Base-by-base conservation (phyloP, 805 yeast genomes). In the Candida succiphila region DNA sequence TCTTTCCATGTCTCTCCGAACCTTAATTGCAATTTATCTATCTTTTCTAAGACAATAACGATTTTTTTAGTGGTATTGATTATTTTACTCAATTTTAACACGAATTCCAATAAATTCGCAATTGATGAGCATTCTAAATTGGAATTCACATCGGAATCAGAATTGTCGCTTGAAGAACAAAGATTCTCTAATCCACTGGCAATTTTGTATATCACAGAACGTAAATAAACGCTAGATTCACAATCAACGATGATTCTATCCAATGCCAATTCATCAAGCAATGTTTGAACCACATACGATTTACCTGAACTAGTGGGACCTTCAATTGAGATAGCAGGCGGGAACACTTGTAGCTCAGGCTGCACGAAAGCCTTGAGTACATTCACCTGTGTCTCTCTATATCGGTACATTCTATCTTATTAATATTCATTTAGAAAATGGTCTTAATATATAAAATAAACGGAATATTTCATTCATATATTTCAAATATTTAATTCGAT, bases 291-390 rank as follows among this genome's bases (percentile, higher is more conserved):
- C 1, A 63, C 56, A 34, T 50, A 52, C 2, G 74, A 51, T 42
- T 72, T 72, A 0, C 78, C 78, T 14, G 67, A 53, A 1, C 75
- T 60, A 33, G 61, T 54, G 36, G 63, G 60, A 1, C 78, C 78
- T 43, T 69, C 73, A 3, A 71, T 56, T 2, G 67, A 45, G 9
- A 70, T 30, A 6, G 61, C 46, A 1, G 68, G 61, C 0, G 56
- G 52, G 50, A 58, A 54, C 3, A 47, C 23, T 3, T 36, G 42
- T 2, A 44, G 19, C 15, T 58, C 54, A 8, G 47, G 46, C 7
- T 57, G 45, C 1, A 71, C 34, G 33, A 59, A 65, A 0, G 63
- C 47, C 23, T 49, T 41, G 15, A 70, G 41, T 8, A 65, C 46
- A 8, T 50, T 56, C 16, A 61, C 35, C 42, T 70, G 67, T 4